These are phyloP conservation scores for Debaryomyces sp. DNA, from an alignment of 1,139 yeast species.

Conservation along the genomic window DNA sequence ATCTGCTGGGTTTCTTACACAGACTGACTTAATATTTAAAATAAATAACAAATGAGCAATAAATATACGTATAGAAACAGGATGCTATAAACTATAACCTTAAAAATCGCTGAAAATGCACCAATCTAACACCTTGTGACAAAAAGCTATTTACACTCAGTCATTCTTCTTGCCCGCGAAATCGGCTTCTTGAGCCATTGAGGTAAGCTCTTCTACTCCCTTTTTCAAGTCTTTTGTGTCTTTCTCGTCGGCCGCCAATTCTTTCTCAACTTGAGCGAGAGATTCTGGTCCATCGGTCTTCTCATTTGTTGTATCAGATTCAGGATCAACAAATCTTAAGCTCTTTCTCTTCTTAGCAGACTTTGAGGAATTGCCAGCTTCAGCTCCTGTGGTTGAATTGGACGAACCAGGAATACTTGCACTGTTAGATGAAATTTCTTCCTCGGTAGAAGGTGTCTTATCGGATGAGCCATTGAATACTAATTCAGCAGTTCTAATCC, in stretches of 20 bases:
- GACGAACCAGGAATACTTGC: slow-evolving; percentile 2
- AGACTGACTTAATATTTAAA: not conserved
- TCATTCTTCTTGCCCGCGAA: slow-evolving; percentile 2
- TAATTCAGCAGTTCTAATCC: slow-evolving; percentile 94
- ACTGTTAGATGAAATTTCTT: slow-evolving; percentile 5
- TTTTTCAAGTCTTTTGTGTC: not conserved
- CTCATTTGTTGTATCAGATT: slow-evolving; percentile 14
- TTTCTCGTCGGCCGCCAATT: slow-evolving; percentile 11
- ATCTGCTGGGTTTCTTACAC: too few species aligned
- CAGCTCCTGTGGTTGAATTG: slow-evolving; percentile 1
- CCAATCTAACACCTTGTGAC: not conserved
- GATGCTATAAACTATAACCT: not conserved
- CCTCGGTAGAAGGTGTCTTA: slow-evolving; percentile 13
- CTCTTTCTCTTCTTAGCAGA: slow-evolving; percentile 33
- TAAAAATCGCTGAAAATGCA: not conserved
- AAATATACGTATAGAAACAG: not conserved
- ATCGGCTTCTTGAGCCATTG: slow-evolving; percentile 1
- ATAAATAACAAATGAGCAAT: not conserved
- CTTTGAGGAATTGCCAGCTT: slow-evolving; percentile 11
- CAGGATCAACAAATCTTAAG: slow-evolving; percentile 41
- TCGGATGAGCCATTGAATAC: slow-evolving; percentile 39
- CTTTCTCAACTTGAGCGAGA: slow-evolving; percentile 11
- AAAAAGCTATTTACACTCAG: slow-evolving; percentile 1
- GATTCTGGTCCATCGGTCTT: slow-evolving; percentile 15
- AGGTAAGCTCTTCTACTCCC: not conserved